Base-by-base conservation (phyloP, 2,329 filamentous ascomycete species). In the Colletotrichum tropicicola region DNA sequence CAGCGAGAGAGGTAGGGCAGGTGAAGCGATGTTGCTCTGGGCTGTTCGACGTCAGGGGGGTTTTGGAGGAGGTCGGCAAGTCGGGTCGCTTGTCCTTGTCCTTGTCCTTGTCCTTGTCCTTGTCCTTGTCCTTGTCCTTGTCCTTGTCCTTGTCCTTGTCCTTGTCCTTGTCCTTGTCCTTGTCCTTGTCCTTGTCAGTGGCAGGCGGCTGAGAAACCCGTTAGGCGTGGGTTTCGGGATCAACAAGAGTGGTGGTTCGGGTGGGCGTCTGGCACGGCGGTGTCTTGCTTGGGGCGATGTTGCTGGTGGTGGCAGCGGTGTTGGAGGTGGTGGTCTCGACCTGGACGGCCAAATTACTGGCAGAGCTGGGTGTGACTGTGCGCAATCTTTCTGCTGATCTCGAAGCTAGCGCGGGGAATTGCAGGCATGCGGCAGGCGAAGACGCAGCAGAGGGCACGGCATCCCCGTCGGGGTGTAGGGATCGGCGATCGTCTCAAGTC, bases 401-500 rank as follows among this genome's bases (percentile, higher is more conserved):
- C 43, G 23, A 60, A 64, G 56, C 57, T 60, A 64, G 56, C 59
- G 61, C 61, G 61, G 61, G 61, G 61, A 54, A 48, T 58, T 60
- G 61, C 56, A 64, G 48, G 56, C 47, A 60, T 54, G 61, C 56
- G 27, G 55, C 41, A 47, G 48, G 47, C 47, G 60, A 48, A 43
- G 61, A 60, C 32, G 30, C 30, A 39, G 32, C 48, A 35, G 23
- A 54, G 43, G 43, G 28, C 41, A 44, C 61, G 61, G 56, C 61
- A 64, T 60, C 48, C 56, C 48, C 43, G 61, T 59, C 35, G 17
- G 8, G 17, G 48, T 60, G 47, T 39, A 37, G 48, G 56, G 56
- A 64, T 64, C 56, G 61, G 61, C 61, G 61, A 64, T 60, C 56
- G 61, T 64, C 61, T 64, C 48, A 54, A 64, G 41, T 47, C 41